These are phyloP conservation scores for Tolypocladium guangdongense DNA, from an alignment of 2,329 filamentous ascomycete genomes.

Conservation along the genomic window DNA sequence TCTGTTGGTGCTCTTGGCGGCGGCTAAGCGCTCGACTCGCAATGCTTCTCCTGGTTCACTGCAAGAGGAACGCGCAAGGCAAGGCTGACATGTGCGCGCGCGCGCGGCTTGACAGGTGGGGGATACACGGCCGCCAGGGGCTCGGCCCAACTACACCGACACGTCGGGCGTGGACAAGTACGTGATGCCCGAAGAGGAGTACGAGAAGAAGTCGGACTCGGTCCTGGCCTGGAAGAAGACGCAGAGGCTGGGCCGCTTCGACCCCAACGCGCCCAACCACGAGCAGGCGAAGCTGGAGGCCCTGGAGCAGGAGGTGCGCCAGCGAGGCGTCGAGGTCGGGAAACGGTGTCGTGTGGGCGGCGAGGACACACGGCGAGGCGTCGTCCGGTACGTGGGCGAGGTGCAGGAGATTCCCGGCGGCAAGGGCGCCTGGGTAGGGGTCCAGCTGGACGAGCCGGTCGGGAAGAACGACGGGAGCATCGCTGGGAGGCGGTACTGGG, in stretches of 20 bases:
- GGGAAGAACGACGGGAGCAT: conserved; percentile 77
- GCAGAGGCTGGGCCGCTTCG: conserved; percentile 93
- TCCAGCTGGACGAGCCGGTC: conserved; percentile 67
- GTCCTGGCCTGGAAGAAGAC: conserved; percentile 92
- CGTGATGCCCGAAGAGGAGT: conserved; percentile 73
- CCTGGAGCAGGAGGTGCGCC: conserved; percentile 57
- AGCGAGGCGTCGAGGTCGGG: conserved; percentile 54
- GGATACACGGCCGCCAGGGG: conserved; percentile 66
- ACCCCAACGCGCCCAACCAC: conserved; percentile 67
- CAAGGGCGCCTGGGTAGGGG: conserved; percentile 58
- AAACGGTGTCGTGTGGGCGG: conserved; percentile 54
- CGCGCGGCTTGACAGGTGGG: conserved; percentile 45
- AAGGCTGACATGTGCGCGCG: conserved; percentile 13
- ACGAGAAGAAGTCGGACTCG: conserved; percentile 75
- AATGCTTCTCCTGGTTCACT: neutral
- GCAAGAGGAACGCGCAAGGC: neutral
- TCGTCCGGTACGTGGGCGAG: conserved; percentile 60
- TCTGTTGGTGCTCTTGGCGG: conserved; percentile 10
- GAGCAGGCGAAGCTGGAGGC: conserved; percentile 63
- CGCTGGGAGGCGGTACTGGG: conserved; percentile 58
- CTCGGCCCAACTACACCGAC: conserved; percentile 72
- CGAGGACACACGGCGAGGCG: conserved; percentile 59
- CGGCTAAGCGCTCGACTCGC: neutral
- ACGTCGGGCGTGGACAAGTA: conserved; percentile 79
- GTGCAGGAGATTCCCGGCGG: conserved; percentile 63